Base-by-base conservation (phyloP, 495 filamentous ascomycete species). In the Pseudevernia furfuracea region DNA sequence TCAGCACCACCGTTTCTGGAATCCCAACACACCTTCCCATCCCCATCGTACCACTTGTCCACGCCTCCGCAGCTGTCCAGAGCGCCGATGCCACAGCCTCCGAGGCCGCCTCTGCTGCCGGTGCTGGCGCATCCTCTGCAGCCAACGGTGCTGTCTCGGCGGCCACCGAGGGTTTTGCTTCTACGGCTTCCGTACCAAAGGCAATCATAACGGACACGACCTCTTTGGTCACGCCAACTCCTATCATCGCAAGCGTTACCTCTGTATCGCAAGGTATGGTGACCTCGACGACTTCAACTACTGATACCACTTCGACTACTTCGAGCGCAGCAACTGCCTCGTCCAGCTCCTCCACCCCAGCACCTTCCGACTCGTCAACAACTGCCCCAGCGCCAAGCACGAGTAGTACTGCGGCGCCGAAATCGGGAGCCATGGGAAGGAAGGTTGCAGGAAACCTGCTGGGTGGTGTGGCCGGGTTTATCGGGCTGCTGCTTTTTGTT, bases 381-480 rank as follows among this genome's bases (percentile, higher is more conserved):
- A 34, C 52, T 19, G 14, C 30, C 14, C 28, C 52, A 7, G 52
- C 52, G 17, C 34, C 65, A 36, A 55, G 61, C 17, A 23, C 66
- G 17, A 67, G 65, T 25, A 63, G 60, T 60, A 67, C 66, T 11
- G 56, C 61, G 37, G 66, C 66, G 60, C 66, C 66, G 28, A 43
- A 59, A 9, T 59, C 56, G 19, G 23, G 56, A 14, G 62, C 56
- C 36, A 28, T 43, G 41, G 19, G 34, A 9, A 36, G 28, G 19
- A 38, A 39, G 21, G 17, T 37, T 49, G 43, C 23, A 1, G n/a
- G 41, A 37, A 64, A n/a, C 4, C 21, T 56, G 14, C 8, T 64
- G 30, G 44, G 56, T 15, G 32, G 19, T 21, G n/a, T 52, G 15
- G 62, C 44, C 37, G 43, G 62, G 8, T 15, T 43, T 9, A 57